Conservation (phyloP, 176 grass and related monocot species). For the bread wheat (Triticum aestivum) region IWGSC_CS_RefSeq_v2.1 NC_057797.1:771500970-771501469, state of each 20-base stretch:
- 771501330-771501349: constrained; percentile 52
- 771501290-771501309: constrained; percentile 51
- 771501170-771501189: not conserved
- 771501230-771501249: constrained; percentile 57
- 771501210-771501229: constrained; percentile 66
- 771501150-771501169: not conserved
- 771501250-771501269: constrained; percentile 44
- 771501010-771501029: constrained; percentile 54
- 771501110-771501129: constrained; percentile 56
- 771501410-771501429: constrained; percentile 49
- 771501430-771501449: not conserved
- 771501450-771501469: not conserved
- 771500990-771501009: constrained; percentile 47
- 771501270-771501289: constrained; percentile 57
- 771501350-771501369: constrained; percentile 52
- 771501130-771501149: not conserved
- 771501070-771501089: constrained; percentile 42
- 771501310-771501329: constrained; percentile 61
- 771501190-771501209: constrained; percentile 49
- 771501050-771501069: constrained; percentile 52
- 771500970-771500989: constrained; percentile 35
- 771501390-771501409: constrained; percentile 56
- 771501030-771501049: constrained; percentile 52
- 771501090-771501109: constrained; percentile 49
- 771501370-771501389: constrained; percentile 66